Percentiles rank a stretch among this genome's conserved stretches.
phyloP scores from a whole-genome alignment of 106 monocot species.

The Hemerocallis citrina region DNA sequence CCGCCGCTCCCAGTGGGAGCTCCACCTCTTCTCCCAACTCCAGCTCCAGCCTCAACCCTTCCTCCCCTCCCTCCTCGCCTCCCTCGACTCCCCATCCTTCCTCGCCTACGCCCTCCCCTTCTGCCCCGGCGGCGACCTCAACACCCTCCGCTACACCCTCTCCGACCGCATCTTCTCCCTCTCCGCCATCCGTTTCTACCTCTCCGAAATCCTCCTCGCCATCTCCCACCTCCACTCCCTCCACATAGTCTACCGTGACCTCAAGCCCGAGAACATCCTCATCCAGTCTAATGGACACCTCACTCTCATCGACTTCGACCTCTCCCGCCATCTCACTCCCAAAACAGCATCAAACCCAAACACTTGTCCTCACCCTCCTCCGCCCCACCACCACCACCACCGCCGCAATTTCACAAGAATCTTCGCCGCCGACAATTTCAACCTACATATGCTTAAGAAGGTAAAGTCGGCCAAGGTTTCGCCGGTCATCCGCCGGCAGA shows the following conservation, averaged over 20 bases:
- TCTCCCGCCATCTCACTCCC: constrained; percentile 54
- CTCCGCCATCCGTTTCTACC: constrained; percentile 75
- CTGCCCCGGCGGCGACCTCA: constrained; percentile 86
- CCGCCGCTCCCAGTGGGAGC: constrained; percentile 79
- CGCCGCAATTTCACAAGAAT: constrained; percentile 38
- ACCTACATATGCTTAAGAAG: constrained; percentile 31
- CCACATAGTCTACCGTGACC: constrained; percentile 73
- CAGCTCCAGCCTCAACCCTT: constrained; percentile 30
- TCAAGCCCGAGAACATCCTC: constrained; percentile 95
- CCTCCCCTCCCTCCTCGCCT: constrained; percentile 67
- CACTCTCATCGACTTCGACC: constrained; percentile 89
- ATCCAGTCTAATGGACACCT: constrained; percentile 62
- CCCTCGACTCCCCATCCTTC: constrained; percentile 44
- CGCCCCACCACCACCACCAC: too few species aligned
- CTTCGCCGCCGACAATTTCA: background rate
- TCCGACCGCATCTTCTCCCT: constrained; percentile 66
- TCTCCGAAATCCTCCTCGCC: constrained; percentile 65
- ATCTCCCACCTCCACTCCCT: constrained; percentile 69
- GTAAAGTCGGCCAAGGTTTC: constrained; percentile 59
- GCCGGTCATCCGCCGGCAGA: constrained; percentile 41
- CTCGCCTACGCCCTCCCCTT: constrained; percentile 81
- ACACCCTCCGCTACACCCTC: constrained; percentile 61
- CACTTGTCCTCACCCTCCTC: background rate
- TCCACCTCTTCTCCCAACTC: constrained; percentile 49
- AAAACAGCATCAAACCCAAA: background rate